phyloP scores from a whole-genome alignment of 345 rosid genomes.

The Turnera subulata region DNA sequence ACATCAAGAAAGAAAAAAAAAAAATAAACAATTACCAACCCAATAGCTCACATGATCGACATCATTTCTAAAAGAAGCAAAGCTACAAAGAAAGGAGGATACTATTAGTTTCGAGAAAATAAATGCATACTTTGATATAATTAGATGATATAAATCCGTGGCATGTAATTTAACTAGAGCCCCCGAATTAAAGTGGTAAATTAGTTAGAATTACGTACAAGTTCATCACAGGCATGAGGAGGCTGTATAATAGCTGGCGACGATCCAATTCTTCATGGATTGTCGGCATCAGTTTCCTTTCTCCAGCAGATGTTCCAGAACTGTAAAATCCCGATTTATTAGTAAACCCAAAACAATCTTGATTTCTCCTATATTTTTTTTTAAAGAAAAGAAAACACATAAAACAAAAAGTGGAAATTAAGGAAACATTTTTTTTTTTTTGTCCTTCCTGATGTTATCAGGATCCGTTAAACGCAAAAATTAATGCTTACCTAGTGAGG shows the following conservation, averaged over 20 bases:
- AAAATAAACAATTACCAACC: not conserved
- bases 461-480: no score
- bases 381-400: no score
- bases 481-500: slow-evolving; percentile 66
- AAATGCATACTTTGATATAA: no score
- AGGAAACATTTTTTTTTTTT: no score
- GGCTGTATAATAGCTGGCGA: slow-evolving; percentile 81
- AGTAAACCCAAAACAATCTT: no score
- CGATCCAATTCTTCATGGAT: slow-evolving; percentile 88
- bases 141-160: no score
- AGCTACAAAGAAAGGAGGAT: not conserved
- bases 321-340: slow-evolving; percentile 33
- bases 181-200: not conserved
- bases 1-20: slow-evolving; percentile 7
- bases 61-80: not conserved
- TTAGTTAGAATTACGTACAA: slow-evolving; percentile 44
- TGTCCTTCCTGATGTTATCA: no score
- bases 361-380: not conserved
- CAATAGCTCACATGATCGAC: not conserved
- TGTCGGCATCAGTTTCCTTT: slow-evolving; percentile 95
- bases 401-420: no score
- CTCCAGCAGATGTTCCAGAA: slow-evolving; percentile 98
- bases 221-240: slow-evolving; percentile 98
- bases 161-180: no score
- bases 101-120: not conserved